phyloP scores from a whole-genome alignment of 495 filamentous ascomycete genomes.

The Penicillium waksmanii region DNA sequence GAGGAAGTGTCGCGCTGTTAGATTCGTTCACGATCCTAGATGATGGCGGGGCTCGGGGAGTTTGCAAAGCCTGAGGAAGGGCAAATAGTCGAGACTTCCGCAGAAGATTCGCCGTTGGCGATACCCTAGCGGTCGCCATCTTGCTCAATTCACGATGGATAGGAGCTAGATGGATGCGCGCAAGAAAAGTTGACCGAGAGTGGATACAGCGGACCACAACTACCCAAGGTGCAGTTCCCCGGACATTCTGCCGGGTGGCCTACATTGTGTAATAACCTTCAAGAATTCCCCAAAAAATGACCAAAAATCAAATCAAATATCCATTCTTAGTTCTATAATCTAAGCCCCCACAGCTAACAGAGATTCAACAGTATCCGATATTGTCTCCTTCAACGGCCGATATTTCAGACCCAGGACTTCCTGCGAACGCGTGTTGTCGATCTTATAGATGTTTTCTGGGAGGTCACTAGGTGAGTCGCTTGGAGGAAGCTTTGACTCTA shows the following conservation, averaged over 20 bases:
- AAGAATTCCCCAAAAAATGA: no score
- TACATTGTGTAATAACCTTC: no score
- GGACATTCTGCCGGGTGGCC: background rate
- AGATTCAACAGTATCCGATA: conserved; percentile 60
- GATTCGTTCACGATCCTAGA: conserved; percentile 53
- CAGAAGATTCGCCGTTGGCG: conserved; percentile 66
- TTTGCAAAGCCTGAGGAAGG: conserved; percentile 58
- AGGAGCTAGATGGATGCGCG: conserved; percentile 25
- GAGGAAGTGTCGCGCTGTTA: conserved; percentile 70
- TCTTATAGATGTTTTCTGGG: conserved; percentile 44
- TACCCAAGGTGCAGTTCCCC: conserved; percentile 19
- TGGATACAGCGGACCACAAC: conserved; percentile 19
- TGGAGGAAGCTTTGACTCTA: conserved; percentile 60
- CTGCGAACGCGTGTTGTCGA: conserved; percentile 57
- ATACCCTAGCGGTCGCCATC: conserved; percentile 56
- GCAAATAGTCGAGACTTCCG: conserved; percentile 69
- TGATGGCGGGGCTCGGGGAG: conserved; percentile 44
- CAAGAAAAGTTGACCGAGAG: conserved; percentile 42
- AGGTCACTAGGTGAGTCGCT: conserved; percentile 46
- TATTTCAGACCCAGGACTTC: conserved; percentile 64
- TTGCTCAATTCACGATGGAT: conserved; percentile 32
- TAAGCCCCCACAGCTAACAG: conserved; percentile 52
- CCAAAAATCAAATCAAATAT: no score
- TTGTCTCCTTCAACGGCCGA: conserved; percentile 53
- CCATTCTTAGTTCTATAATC: background rate